Conservation (phyloP, 106 monocot genomes). For the Dendrobium huoshanense region DNA sequence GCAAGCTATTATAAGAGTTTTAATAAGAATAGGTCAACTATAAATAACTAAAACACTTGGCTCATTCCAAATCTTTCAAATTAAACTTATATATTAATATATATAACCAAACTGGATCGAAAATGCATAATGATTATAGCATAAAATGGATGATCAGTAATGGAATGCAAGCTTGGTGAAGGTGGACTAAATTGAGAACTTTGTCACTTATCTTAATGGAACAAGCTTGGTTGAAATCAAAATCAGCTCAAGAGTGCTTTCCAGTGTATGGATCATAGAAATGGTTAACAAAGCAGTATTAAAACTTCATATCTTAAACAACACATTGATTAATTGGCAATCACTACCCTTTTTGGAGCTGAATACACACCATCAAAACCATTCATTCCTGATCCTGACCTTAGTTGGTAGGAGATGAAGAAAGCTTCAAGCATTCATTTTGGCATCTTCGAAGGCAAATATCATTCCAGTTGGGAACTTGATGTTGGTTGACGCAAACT, state of each 20-base stretch:
- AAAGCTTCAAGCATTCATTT: constrained; percentile 84
- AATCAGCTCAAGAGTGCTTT: not conserved
- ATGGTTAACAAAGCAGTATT: not conserved
- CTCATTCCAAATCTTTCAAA: too few relatives aligned
- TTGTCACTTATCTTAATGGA: not conserved
- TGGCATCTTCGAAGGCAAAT: constrained; percentile 90
- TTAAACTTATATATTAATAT: too few relatives aligned
- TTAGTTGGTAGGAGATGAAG: constrained; percentile 29
- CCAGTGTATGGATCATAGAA: not conserved
- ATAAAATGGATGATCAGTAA: too few relatives aligned
- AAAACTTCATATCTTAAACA: not conserved
- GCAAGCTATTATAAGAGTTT: too few relatives aligned
- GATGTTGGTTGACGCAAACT: constrained; percentile 95
- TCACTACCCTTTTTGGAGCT: not conserved
- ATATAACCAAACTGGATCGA: too few relatives aligned
- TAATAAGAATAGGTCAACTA: too few relatives aligned
- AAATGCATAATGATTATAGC: too few relatives aligned
- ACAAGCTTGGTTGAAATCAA: not conserved
- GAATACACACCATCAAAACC: not conserved
- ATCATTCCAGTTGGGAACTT: constrained; percentile 98
- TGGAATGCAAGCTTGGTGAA: not conserved
- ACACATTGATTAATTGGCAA: not conserved
- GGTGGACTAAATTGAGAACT: not conserved
- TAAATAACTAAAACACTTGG: too few relatives aligned
- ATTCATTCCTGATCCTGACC: not conserved